A percentile compares a stretch with the other conserved stretches of the same genome.
phyloP scores from a whole-genome alignment of 1,139 yeast genomes.

The Pneumocystis murina region DNA sequence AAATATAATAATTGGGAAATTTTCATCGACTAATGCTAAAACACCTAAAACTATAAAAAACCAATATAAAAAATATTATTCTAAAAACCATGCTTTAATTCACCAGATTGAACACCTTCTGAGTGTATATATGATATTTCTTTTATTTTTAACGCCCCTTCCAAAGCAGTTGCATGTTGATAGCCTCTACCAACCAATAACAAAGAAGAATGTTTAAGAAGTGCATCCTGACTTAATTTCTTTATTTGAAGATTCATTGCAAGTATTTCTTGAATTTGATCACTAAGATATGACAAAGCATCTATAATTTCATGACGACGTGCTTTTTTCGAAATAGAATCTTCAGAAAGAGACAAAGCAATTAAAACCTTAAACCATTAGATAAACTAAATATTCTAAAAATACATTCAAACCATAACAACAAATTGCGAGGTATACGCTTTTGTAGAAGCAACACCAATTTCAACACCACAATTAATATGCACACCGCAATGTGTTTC shows the following conservation, averaged over 20 bases:
- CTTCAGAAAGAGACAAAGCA: conserved; percentile 86
- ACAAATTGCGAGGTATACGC: conserved; percentile 97
- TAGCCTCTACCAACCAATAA: conserved; percentile 92
- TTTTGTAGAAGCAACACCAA: conserved; percentile 99
- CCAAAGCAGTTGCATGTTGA: conserved; percentile 93
- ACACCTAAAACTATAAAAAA: neutral
- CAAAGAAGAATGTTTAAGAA: conserved; percentile 72
- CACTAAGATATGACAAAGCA: conserved; percentile 73
- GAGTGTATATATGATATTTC: conserved; percentile 98
- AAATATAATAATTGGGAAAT: conserved; percentile 84
- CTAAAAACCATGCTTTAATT: conserved; percentile 85
- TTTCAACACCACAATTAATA: conserved; percentile 98
- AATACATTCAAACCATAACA: conserved; percentile 41
- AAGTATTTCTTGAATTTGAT: conserved; percentile 67
- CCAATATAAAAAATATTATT: neutral
- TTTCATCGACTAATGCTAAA: conserved; percentile 86
- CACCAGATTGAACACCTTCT: conserved; percentile 98
- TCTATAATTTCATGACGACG: conserved; percentile 79
- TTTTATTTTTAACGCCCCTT: conserved; percentile 95
- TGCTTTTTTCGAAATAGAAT: conserved; percentile 56
- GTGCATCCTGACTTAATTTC: conserved; percentile 52
- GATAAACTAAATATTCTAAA: neutral
- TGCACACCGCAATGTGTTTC: conserved; percentile 98
- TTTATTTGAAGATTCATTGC: conserved; percentile 60
- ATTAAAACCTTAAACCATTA: conserved; percentile 41